Evolutionary conservation across 345 rosid species (phyloP), one percentile per base, ranked within the genome.

Genomic region (Ricinus communis): DNA sequence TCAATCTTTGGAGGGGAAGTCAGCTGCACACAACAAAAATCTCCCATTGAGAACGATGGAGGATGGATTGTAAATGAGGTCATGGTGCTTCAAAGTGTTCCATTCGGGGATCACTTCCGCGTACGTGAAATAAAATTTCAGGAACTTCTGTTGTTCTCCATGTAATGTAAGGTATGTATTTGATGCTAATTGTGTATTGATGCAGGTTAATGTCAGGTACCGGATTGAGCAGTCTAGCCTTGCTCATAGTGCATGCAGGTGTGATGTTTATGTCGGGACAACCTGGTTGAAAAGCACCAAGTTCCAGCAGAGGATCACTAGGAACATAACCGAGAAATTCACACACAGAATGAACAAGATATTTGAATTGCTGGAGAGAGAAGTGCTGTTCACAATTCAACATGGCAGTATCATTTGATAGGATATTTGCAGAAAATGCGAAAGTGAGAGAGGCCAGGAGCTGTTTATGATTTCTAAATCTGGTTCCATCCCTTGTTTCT

Each of bases 1-100:
- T 94, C 97, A 27, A 86, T 84, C 58, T 90, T 91, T 52, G 97
- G 89, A 79, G 97, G 91, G 51, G 91, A 90, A 78, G 98, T 90
- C 51, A 79, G 82, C 27, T 77, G 87, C 78, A 75, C 80, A 13
- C 98, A 91, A 68, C 91, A 81, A 79, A 90, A 85, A 76, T 74
- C 71, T 65, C 71, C 79, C 13, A 78, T 76, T 25, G 74, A 70
- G 15, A 74, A 82, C 63, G 87, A 74, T 46, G 74, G 75, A 59
- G 97, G 95, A 10, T 94, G 91, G 95, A 80, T 83, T 47, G 66
- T 94, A 28, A 80, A 85, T 15, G 97, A 91, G 78, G 86, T 82
- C 69, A 84, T 87, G 74, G 79, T 73, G 66, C 86, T 91, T 2
- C 97, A 82, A 3, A 78, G 85, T 58, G 85, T 91, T 33, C 96